phyloP scores from a whole-genome alignment of 345 rosid species.

The Populus alba region DNA sequence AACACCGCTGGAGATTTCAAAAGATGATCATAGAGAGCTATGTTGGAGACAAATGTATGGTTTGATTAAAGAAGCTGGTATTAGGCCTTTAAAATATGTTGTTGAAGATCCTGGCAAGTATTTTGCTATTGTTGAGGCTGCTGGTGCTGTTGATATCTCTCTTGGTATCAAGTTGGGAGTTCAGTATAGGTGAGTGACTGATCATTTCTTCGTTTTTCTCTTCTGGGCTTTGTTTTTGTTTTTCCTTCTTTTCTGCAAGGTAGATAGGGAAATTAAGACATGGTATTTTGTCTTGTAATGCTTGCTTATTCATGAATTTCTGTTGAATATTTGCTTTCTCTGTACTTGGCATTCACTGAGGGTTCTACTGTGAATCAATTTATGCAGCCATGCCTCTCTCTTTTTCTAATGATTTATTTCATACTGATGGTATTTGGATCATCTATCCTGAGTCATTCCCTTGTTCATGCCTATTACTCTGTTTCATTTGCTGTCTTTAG shows the following conservation, averaged over 20 bases:
- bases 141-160: conserved; percentile 85
- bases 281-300: not conserved
- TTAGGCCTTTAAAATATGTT: conserved; percentile 63
- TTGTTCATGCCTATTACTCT: not conserved
- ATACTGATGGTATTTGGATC: not conserved
- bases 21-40: conserved; percentile 73
- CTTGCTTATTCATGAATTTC: not conserved
- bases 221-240: not conserved
- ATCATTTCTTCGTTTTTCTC: not conserved
- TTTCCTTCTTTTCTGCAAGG: not conserved
- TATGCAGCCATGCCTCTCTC: too few species aligned
- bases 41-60: conserved; percentile 81
- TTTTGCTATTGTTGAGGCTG: conserved; percentile 80
- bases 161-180: conserved; percentile 94
- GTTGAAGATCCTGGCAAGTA: conserved; percentile 79
- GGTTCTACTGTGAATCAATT: too few species aligned
- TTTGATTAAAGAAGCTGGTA: conserved; percentile 72
- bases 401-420: not conserved
- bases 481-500: not conserved
- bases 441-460: not conserved
- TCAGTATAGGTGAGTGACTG: conserved; percentile 67
- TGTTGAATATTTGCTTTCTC: not conserved
- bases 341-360: not conserved
- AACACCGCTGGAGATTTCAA: conserved; percentile 86
- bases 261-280: not conserved